A percentile compares a stretch with the other conserved stretches of the same genome.
These are phyloP conservation scores for Acanthochlamys bracteata DNA, from an alignment of 106 monocot genomes.

Conservation along the genomic window DNA sequence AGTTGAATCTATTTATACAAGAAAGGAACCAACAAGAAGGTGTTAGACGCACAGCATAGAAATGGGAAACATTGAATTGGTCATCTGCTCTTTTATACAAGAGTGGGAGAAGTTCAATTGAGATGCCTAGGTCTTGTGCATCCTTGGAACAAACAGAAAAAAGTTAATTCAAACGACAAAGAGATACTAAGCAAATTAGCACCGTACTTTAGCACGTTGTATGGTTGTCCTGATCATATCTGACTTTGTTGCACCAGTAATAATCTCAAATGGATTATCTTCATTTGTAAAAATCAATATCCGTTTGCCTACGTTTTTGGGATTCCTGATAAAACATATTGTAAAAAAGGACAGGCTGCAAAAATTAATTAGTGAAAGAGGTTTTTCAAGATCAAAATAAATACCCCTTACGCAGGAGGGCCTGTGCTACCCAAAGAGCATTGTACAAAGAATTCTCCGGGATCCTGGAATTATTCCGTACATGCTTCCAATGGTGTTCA, in stretches of 20 bases:
- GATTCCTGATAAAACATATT: constrained; percentile 34
- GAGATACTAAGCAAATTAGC: too few species aligned
- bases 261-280: constrained; percentile 81
- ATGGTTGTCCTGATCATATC: constrained; percentile 92
- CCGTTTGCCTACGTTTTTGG: constrained; percentile 54
- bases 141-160: constrained; percentile 38
- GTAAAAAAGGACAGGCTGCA: not conserved
- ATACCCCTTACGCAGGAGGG: constrained; percentile 78
- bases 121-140: constrained; percentile 82
- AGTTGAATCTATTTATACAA: not conserved
- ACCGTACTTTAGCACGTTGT: constrained; percentile 70
- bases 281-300: constrained; percentile 90
- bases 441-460: constrained; percentile 87
- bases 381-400: not conserved
- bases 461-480: constrained; percentile 63
- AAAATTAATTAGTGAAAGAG: not conserved
- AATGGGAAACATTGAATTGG: constrained; percentile 57
- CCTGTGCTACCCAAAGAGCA: constrained; percentile 94
- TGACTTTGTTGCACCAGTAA: constrained; percentile 47
- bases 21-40: not conserved
- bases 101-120: constrained; percentile 89
- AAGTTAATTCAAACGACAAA: too few species aligned
- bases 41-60: constrained; percentile 64
- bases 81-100: constrained; percentile 51
- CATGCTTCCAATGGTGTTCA: constrained; percentile 56